These are phyloP conservation scores for Blepharisma undulans DNA, from an alignment of 169 alveolate species.

Conservation along the genomic window DNA sequence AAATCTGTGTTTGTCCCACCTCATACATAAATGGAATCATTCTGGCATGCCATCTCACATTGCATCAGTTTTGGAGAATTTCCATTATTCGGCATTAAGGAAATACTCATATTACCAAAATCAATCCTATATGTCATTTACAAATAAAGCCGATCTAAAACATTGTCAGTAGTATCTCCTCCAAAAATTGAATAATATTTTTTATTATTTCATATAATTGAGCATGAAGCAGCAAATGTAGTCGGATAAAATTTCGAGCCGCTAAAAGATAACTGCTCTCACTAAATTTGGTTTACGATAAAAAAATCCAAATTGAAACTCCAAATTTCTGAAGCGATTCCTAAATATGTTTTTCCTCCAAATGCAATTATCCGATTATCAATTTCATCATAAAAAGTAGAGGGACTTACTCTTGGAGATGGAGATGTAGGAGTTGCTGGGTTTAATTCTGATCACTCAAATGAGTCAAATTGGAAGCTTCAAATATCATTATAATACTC, in stretches of 20 bases:
- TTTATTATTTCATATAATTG: not conserved
- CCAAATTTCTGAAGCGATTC: not conserved
- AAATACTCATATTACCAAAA: not conserved
- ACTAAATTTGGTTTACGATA: not conserved
- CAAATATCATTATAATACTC: not conserved
- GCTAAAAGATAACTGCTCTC: not conserved
- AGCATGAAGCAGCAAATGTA: not conserved
- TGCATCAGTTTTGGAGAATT: not conserved
- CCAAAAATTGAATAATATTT: not conserved
- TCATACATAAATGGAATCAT: not conserved
- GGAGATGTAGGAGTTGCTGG: not conserved
- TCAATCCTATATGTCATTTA: not conserved
- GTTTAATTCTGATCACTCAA: not conserved
- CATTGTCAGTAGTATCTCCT: not conserved
- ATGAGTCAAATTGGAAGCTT: not conserved
- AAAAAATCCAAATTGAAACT: not conserved
- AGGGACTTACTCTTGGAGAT: not conserved
- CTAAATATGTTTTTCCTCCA: not conserved
- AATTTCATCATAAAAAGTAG: not conserved
- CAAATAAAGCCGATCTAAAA: not conserved
- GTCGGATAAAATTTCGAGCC: not conserved
- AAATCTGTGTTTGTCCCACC: not conserved
- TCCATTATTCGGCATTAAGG: not conserved
- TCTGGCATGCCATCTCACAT: not conserved
- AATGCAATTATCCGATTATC: not conserved